Evolutionary conservation across 257 asterid genomes (phyloP), one percentile per base, ranked within the genome.

Genomic region (Nicotiana benthamiana): DNA sequence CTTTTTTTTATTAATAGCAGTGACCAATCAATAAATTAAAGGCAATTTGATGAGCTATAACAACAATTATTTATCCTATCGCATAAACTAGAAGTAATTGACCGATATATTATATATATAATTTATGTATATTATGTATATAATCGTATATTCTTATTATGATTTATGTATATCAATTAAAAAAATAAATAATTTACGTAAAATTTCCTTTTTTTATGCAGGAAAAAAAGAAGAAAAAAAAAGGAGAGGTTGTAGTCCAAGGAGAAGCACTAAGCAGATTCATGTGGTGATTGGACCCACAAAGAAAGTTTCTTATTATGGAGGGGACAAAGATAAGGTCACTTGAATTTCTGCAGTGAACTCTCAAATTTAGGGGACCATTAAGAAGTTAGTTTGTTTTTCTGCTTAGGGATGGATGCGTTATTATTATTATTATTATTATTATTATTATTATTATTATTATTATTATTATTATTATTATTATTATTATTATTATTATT

Each of bases 251-350:
- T 7, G 66, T 46, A 57, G 67, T 1, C 65, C 7, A 26, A 67
- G 61, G 64, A 64, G 62, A 16, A 36, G 51, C 80, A 70, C 43
- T 53, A 76, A 27, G 56, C 48, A 60, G 63, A 75, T 79, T 75
- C 65, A 79, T 79, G 68, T 84, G 79, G 70, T 62, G 3, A 30
- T 56, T 53, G 79, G 82, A 43, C 81, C 84, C 32, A 82, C 36
- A 56, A 80, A 51, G 43, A 74, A 79, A 86, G 80, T 65, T 76
- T 62, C 81, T 53, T 79, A 67, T 82, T 75, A 75, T 80, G 83
- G 74, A 79, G 72, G 85, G 74, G 83, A 84, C 87, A 82, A 9
- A 53, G 89, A 86, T 79, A 82, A n/a, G n/a, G n/a, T n/a, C n/a
- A 84, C 84, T 80, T 84, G 86, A 78, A 82, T 86, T 82, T 66